phyloP scores from a whole-genome alignment of 371 early-diverging fungal species.

The Lichtheimia hyalospora region DNA sequence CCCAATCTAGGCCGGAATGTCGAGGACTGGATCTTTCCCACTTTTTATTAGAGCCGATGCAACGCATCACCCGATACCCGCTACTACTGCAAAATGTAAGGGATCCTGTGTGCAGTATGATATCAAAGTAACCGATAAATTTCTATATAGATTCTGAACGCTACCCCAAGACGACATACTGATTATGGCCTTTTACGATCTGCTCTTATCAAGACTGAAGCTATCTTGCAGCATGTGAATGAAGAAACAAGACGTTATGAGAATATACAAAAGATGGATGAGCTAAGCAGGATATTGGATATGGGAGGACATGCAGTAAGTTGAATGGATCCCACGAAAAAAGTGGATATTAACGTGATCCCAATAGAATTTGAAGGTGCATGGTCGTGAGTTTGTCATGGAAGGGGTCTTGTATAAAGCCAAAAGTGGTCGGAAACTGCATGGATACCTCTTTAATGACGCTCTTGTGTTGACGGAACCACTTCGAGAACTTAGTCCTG shows the following conservation, averaged over 20 bases:
- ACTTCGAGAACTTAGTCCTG: conserved; percentile 33
- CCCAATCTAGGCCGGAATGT: conserved; percentile 70
- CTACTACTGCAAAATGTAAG: conserved; percentile 79
- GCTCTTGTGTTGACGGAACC: conserved; percentile 70
- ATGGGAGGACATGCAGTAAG: conserved; percentile 62
- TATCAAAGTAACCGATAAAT: not conserved
- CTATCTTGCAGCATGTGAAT: conserved; percentile 75
- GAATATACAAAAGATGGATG: conserved; percentile 70
- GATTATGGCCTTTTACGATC: conserved; percentile 74
- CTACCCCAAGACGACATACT: conserved; percentile 77
- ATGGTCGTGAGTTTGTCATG: conserved; percentile 73
- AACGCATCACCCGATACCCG: conserved; percentile 92
- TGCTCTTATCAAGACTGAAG: conserved; percentile 71
- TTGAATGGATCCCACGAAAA: conserved; percentile 1
- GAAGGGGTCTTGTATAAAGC: conserved; percentile 84
- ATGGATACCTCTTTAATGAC: conserved; percentile 89
- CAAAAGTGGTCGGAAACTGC: conserved; percentile 81
- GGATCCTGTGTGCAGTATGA: not conserved
- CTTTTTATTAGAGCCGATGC: conserved; percentile 90
- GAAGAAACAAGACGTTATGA: conserved; percentile 76
- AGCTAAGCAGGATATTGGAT: conserved; percentile 70
- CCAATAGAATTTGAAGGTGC: conserved; percentile 53
- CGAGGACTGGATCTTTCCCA: conserved; percentile 81
- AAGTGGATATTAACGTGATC: not conserved
- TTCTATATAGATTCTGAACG: conserved; percentile 68